Percentiles rank a stretch among this genome's conserved stretches.
phyloP scores from a whole-genome alignment of 1,284 basidiomycete genomes.

The Ustilago hordei region DNA sequence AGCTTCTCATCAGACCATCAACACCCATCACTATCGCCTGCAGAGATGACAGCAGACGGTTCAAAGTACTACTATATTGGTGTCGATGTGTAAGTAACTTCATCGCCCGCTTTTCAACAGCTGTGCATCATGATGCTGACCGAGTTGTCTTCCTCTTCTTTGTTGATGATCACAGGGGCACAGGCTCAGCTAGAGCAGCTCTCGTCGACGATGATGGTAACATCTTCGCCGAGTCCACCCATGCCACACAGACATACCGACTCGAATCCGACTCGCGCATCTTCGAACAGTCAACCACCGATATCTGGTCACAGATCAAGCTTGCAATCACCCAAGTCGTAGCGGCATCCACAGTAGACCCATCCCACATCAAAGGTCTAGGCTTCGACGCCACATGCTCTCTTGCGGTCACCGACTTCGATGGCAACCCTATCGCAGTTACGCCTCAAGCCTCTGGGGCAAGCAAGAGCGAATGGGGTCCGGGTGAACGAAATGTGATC shows the following conservation, averaged over 20 bases:
- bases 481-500: conserved; percentile 59
- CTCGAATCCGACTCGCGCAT: conserved; percentile 86
- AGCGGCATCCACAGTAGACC: conserved; percentile 75
- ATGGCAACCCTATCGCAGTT: conserved; percentile 82
- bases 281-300: conserved; percentile 84
- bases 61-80: conserved; percentile 73
- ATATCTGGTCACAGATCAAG: conserved; percentile 83
- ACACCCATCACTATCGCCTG: background rate
- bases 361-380: conserved; percentile 82
- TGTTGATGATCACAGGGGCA: conserved; percentile 74
- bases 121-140: background rate
- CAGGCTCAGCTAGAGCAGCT: conserved; percentile 90
- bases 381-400: conserved; percentile 99
- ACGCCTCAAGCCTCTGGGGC: conserved; percentile 75
- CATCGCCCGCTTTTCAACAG: background rate
- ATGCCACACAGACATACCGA: conserved; percentile 85
- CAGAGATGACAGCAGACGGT: conserved; percentile 22
- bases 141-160: background rate
- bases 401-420: conserved; percentile 81
- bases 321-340: conserved; percentile 80
- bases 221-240: conserved; percentile 81
- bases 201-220: conserved; percentile 82
- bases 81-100: conserved; percentile 74
- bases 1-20: background rate
- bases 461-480: conserved; percentile 21